These are phyloP conservation scores for Coniochaeta sp. DNA, from an alignment of 2,329 filamentous ascomycete genomes.

Conservation along the genomic window DNA sequence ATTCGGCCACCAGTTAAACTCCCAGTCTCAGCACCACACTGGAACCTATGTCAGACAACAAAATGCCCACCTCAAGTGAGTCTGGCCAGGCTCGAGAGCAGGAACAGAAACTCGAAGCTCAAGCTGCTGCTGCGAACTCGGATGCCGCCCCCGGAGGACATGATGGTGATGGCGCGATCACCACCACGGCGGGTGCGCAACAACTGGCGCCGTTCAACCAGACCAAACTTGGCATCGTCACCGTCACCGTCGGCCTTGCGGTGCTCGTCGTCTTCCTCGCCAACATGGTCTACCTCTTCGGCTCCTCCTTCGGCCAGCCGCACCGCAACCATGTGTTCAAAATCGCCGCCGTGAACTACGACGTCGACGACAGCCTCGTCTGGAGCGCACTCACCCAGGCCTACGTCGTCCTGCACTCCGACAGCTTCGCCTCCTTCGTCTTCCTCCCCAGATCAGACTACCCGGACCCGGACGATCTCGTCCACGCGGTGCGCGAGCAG, in stretches of 20 bases:
- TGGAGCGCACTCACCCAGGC: slow-evolving; percentile 23
- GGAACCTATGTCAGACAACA: not conserved
- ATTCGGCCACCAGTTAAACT: no score
- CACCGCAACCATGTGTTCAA: slow-evolving; percentile 17
- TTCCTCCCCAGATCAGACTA: slow-evolving; percentile 19
- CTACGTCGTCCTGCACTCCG: slow-evolving; percentile 22
- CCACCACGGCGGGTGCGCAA: no score
- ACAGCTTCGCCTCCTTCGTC: slow-evolving; percentile 24
- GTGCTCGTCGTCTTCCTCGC: slow-evolving; percentile 4
- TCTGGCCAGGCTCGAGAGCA: not conserved
- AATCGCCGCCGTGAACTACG: slow-evolving; percentile 11
- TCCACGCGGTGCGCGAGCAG: slow-evolving; percentile 25
- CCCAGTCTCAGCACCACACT: no score
- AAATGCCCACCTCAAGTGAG: not conserved
- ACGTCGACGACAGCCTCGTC: slow-evolving; percentile 24
- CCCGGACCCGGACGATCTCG: slow-evolving; percentile 16
- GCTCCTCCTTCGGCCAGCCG: slow-evolving; percentile 18
- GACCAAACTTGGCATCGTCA: slow-evolving; percentile 4
- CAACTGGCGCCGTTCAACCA: not conserved
- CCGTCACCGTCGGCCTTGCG: not conserved
- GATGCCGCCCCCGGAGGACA: not conserved
- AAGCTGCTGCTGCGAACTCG: not conserved
- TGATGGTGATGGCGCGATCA: not conserved
- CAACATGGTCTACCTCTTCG: slow-evolving; percentile 22
- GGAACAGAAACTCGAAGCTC: not conserved